Base-by-base conservation (phyloP, 2,329 filamentous ascomycete genomes). In the Aspergillus sp. region DNA sequence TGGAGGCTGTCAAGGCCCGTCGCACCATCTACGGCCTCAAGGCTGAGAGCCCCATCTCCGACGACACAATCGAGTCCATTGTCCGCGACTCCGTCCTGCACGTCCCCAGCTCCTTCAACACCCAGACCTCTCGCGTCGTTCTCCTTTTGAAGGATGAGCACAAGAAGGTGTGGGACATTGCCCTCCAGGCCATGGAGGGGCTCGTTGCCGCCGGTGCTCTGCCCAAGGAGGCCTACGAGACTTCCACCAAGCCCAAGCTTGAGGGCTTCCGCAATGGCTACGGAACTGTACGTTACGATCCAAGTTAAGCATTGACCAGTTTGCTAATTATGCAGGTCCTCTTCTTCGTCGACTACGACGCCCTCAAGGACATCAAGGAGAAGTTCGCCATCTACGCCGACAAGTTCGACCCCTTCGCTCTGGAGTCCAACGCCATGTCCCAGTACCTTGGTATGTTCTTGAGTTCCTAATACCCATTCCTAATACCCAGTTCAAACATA, bases 31-130 rank as follows among this genome's bases (percentile, higher is more conserved):
- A 73, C 55, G 64, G 57, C 27, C 67, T 73, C 35, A 71, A 71
- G 59, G 62, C 53, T 15, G 70, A 72, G 61, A 70, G 67, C 60
- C 68, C 70, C 43, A 66, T 73, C 60, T 66, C 70, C 21, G 71
- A 73, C 55, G 66, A 66, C 41, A 64, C 63, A 55, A 72, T 73
- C 52, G 64, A 73, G 58, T 37, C 61, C 21, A 67, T 73, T 46
- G 66, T 73, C 17, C 51, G 64, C 41, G 62, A 68, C 46, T 79
- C 85, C 46, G 77, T 93, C 64, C 81, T 85, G 55, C 82, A 91
- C 73, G 82, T 87, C 1, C 92, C 92, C 51, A 88, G 84, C 52
- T 87, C 87, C 64, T 96, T 96, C 87, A 96, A 96, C 86, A 89
- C 86, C 46, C 92, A 96, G 81, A 86, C 86, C 66, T 88, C 90